Conservation (phyloP, 1,284 basidiomycete species). For the Caloboletus inedulis region DNA sequence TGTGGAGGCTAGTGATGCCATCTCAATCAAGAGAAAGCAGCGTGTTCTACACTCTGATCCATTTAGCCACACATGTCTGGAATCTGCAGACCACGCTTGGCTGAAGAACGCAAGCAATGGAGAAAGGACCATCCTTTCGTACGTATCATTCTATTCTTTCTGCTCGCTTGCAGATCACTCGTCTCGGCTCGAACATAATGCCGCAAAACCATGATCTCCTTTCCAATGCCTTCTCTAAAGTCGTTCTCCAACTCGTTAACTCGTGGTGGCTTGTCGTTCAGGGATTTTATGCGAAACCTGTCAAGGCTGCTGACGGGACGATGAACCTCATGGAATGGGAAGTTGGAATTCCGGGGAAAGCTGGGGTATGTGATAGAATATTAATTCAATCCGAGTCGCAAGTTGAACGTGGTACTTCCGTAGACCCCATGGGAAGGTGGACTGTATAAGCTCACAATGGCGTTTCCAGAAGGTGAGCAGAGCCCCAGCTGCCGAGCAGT, state of each 20-base stretch:
- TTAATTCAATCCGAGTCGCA: conserved; percentile 13
- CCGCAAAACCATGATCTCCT: background rate
- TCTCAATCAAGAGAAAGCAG: background rate
- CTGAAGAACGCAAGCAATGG: conserved; percentile 99
- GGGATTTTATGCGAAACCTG: conserved; percentile 96
- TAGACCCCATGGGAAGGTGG: conserved; percentile 98
- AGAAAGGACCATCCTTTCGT: conserved; percentile 99
- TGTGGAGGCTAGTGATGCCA: background rate
- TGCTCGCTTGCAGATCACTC: conserved; percentile 2
- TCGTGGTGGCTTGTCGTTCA: conserved; percentile 35
- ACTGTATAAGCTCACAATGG: conserved; percentile 90
- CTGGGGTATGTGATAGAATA: conserved; percentile 53
- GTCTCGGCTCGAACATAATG: background rate
- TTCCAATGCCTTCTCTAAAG: conserved; percentile 1
- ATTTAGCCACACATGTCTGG: conserved; percentile 56
- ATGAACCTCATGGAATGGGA: conserved; percentile 99
- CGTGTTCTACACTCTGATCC: background rate
- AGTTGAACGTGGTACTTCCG: conserved; percentile 9
- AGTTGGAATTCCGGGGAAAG: conserved; percentile 90
- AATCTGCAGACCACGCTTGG: conserved; percentile 80
- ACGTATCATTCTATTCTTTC: conserved; percentile 37
- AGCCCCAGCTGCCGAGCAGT: background rate
- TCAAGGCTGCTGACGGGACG: conserved; percentile 86
- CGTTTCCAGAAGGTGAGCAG: conserved; percentile 83
- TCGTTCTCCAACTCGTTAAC: conserved; percentile 3